A percentile compares a stretch with the other conserved stretches of the same genome.
Evolutionary conservation across 345 rosid species (phyloP).

Genomic region (Luvunga scandens): DNA sequence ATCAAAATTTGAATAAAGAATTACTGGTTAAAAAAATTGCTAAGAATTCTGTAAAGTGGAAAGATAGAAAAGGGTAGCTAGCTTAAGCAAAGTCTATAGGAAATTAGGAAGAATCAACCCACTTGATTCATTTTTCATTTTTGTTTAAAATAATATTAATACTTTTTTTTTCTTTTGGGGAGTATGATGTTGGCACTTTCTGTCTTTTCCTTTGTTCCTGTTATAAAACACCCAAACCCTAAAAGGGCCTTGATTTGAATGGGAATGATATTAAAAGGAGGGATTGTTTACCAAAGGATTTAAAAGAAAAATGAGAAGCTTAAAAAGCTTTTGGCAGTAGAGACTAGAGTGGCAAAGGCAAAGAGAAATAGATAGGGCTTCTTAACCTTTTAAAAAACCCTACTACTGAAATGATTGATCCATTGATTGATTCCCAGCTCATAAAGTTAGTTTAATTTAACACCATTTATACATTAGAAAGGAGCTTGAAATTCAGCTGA

Average conservation of each 20-base stretch:
- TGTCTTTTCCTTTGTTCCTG: conserved; percentile 40
- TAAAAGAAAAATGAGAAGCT: conserved; percentile 19
- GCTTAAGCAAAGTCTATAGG: conserved; percentile 21
- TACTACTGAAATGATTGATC: conserved; percentile 30
- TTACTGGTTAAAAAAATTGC: conserved; percentile 19
- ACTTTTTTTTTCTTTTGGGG: conserved; percentile 23
- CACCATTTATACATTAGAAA: conserved; percentile 2
- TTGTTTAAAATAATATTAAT: conserved; percentile 1
- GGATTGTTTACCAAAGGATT: conserved; percentile 14
- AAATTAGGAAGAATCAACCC: conserved; percentile 24
- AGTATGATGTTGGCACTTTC: conserved; percentile 43
- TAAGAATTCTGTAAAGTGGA: conserved; percentile 21
- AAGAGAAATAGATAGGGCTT: conserved; percentile 20
- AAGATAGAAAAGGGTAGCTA: not conserved
- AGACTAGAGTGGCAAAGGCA: conserved; percentile 10
- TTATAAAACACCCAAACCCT: conserved; percentile 65
- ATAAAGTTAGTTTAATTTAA: not conserved
- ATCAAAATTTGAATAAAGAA: conserved; percentile 12
- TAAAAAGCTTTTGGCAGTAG: conserved; percentile 20
- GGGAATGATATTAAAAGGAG: conserved; percentile 33
- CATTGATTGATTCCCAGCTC: conserved; percentile 16
- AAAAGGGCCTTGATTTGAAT: conserved; percentile 51
- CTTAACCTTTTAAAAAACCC: conserved; percentile 35
- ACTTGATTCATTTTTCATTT: conserved; percentile 20
- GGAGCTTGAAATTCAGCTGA: not conserved